Evolutionary conservation across 1,284 basidiomycete species (phyloP).

Genomic region (Papiliotrema fonsecae): DNA sequence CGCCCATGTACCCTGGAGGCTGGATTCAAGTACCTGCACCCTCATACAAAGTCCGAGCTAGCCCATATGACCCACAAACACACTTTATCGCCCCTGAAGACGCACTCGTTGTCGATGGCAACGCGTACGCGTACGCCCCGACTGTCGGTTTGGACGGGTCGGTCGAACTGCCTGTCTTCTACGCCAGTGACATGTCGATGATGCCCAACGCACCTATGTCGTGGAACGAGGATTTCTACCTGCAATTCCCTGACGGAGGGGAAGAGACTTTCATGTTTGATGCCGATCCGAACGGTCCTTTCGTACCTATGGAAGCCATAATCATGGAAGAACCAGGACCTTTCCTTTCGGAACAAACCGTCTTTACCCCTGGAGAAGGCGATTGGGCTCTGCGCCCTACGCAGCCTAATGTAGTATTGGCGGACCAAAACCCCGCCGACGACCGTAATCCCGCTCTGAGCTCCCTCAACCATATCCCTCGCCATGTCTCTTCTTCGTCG

Average conservation of each 20-base stretch:
- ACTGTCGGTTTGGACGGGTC: background rate
- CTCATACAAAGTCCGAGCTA: background rate
- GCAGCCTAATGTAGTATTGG: background rate
- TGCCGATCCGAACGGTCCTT: background rate
- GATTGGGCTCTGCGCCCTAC: background rate
- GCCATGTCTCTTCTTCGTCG: background rate
- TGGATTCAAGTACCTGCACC: background rate
- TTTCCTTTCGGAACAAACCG: constrained; percentile 1
- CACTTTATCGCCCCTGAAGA: background rate
- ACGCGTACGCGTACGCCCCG: background rate
- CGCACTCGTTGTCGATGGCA: background rate
- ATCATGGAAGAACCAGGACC: constrained; percentile 1
- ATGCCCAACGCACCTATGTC: background rate
- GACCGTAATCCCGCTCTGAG: background rate
- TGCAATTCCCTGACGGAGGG: background rate
- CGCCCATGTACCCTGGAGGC: background rate
- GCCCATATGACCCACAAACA: background rate
- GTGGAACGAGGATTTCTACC: background rate
- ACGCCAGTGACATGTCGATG: background rate
- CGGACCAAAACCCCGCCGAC: background rate
- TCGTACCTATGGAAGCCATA: background rate
- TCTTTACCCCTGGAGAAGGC: constrained; percentile 2
- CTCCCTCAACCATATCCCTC: background rate
- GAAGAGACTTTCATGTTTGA: background rate
- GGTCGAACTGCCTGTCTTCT: background rate